Evolutionary conservation across 2,329 filamentous ascomycete genomes (phyloP).

Genomic region (Talaromyces sp.): DNA sequence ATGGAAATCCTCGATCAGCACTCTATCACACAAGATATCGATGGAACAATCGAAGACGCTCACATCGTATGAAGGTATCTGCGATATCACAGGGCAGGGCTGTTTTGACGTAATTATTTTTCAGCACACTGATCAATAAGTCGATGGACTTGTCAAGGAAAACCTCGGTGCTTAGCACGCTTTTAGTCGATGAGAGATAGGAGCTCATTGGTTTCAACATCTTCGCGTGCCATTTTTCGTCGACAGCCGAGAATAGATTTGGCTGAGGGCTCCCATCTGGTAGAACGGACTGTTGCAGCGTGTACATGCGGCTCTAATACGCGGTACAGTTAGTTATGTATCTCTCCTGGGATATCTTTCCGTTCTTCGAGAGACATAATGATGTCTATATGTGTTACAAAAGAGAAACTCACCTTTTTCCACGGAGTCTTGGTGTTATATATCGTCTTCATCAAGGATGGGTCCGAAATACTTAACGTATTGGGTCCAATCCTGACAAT

Average conservation of each 20-base stretch:
- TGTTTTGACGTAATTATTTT: background rate
- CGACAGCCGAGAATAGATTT: conserved; percentile 11
- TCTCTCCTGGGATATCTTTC: background rate
- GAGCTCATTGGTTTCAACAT: background rate
- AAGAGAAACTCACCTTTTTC: conserved; percentile 24
- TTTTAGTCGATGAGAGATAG: conserved; percentile 10
- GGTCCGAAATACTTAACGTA: conserved; percentile 67
- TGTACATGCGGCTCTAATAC: conserved; percentile 9
- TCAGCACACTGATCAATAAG: background rate
- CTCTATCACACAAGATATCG: too few species aligned
- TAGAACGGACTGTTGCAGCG: conserved; percentile 9
- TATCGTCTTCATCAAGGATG: conserved; percentile 67
- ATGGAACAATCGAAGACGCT: background rate
- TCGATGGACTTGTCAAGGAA: conserved; percentile 6
- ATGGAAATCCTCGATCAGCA: background rate
- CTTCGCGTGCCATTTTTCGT: conserved; percentile 12
- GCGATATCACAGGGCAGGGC: conserved; percentile 7
- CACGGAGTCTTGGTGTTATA: conserved; percentile 69
- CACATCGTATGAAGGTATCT: conserved; percentile 5
- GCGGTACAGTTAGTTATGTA: background rate
- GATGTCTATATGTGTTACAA: background rate
- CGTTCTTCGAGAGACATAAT: background rate
- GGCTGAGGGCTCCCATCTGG: conserved; percentile 13
- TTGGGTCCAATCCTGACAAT: conserved; percentile 74
- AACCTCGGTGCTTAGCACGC: conserved; percentile 4